Conservation (phyloP, 2,329 filamentous ascomycete species). For the Pseudocercospora macadamiae region DNA sequence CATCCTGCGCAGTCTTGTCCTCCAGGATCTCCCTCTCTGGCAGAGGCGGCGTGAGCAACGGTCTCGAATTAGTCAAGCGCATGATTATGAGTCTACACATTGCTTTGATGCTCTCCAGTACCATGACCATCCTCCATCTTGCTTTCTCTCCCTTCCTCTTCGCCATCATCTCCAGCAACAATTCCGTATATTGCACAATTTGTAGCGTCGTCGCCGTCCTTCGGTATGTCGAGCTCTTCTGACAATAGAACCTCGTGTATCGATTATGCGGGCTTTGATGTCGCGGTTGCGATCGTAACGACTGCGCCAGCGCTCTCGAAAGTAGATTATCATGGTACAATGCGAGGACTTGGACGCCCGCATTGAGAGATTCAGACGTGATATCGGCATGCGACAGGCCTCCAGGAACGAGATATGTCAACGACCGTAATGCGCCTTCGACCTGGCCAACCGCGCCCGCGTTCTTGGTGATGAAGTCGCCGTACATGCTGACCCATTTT, state of each 20-base stretch:
- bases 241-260: constrained; percentile 67
- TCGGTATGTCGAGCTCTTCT: constrained; percentile 70
- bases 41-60: constrained; percentile 78
- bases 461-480: constrained; percentile 93
- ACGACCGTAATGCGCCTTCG: constrained; percentile 85
- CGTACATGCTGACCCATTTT: constrained; percentile 62
- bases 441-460: constrained; percentile 92
- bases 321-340: constrained; percentile 92
- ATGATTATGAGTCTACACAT: constrained; percentile 79
- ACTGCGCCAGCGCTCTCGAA: constrained; percentile 61
- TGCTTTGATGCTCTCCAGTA: constrained; percentile 85
- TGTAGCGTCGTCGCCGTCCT: constrained; percentile 81
- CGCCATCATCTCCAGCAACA: constrained; percentile 96
- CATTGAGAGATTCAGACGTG: constrained; percentile 82
- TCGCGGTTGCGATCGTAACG: constrained; percentile 54
- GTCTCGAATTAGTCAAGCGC: constrained; percentile 78
- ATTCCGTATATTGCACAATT: constrained; percentile 90
- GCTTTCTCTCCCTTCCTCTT: constrained; percentile 80
- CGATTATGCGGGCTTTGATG: constrained; percentile 59
- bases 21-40: constrained; percentile 78
- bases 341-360: constrained; percentile 83
- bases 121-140: constrained; percentile 83
- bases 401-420: constrained; percentile 94
- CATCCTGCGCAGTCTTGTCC: constrained; percentile 42
- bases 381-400: constrained; percentile 91